Evolutionary conservation across 106 monocot species (phyloP).

Genomic region (Dactylorhiza incarnata): DNA sequence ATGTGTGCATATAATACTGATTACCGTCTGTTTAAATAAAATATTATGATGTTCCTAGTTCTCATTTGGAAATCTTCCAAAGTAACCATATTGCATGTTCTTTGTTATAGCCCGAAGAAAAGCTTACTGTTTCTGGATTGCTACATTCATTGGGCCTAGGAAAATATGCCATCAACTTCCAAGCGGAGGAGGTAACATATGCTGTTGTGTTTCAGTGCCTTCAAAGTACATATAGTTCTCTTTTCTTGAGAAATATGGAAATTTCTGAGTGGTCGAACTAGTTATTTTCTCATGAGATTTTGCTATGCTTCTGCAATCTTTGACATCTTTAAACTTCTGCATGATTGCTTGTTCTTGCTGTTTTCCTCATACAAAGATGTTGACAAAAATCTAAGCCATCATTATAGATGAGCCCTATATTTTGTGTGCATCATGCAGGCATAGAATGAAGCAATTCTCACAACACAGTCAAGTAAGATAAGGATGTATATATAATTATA

Average conservation of each 20-base stretch:
- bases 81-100: not conserved
- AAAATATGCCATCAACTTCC: slow-evolving; percentile 82
- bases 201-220: not conserved
- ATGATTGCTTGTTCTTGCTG: not conserved
- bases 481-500: no score
- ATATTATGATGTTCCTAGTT: not conserved
- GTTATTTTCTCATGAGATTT: not conserved
- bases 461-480: not conserved
- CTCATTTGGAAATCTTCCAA: not conserved
- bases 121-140: slow-evolving; percentile 47
- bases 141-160: slow-evolving; percentile 65
- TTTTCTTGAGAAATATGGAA: not conserved
- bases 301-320: not conserved
- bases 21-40: not conserved
- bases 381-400: not conserved
- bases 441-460: not conserved
- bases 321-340: not conserved
- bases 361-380: not conserved
- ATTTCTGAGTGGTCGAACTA: not conserved
- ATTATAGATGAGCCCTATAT: not conserved
- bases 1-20: not conserved
- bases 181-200: slow-evolving; percentile 86
- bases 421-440: not conserved
- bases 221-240: not conserved
- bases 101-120: slow-evolving; percentile 56